phyloP scores from a whole-genome alignment of 257 asterid genomes.

The Verbena officinalis region DNA sequence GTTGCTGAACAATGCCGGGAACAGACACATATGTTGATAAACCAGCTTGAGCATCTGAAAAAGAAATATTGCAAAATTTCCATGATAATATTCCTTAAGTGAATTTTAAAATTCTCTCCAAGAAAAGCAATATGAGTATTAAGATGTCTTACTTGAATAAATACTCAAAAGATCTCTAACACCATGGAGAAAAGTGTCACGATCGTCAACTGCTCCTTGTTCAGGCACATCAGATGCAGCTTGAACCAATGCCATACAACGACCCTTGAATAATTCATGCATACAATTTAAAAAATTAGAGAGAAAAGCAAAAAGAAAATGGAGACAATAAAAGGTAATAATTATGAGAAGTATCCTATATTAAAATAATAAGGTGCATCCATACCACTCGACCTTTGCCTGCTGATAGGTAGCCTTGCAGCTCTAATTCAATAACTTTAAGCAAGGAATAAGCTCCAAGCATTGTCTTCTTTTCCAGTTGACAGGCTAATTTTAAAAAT shows the following conservation, averaged over 20 bases:
- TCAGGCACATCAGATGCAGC: constrained; percentile 93
- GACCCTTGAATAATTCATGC: constrained; percentile 53
- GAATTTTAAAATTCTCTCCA: background rate
- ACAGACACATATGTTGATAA: constrained; percentile 89
- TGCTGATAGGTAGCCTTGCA: constrained; percentile 92
- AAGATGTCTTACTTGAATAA: constrained; percentile 75
- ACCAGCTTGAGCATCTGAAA: constrained; percentile 90
- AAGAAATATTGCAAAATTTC: background rate
- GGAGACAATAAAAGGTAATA: constrained; percentile 8
- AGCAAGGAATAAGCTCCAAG: constrained; percentile 91
- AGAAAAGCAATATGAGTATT: constrained; percentile 17
- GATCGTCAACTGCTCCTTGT: constrained; percentile 98
- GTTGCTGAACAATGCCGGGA: constrained; percentile 93
- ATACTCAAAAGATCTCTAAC: constrained; percentile 94
- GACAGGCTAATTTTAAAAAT: constrained; percentile 89
- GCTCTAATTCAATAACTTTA: constrained; percentile 87
- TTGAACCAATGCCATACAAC: constrained; percentile 76
- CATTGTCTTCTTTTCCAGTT: constrained; percentile 93
- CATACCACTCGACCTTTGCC: constrained; percentile 92
- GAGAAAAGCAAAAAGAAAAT: background rate
- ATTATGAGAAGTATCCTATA: constrained; percentile 2
- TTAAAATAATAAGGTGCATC: constrained; percentile 18
- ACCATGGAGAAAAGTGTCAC: constrained; percentile 93
- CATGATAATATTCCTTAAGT: background rate
- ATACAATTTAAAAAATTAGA: constrained; percentile 18